Evolutionary conservation across 2,329 filamentous ascomycete genomes (phyloP).

Genomic region (Cladophialophora psammophila): DNA sequence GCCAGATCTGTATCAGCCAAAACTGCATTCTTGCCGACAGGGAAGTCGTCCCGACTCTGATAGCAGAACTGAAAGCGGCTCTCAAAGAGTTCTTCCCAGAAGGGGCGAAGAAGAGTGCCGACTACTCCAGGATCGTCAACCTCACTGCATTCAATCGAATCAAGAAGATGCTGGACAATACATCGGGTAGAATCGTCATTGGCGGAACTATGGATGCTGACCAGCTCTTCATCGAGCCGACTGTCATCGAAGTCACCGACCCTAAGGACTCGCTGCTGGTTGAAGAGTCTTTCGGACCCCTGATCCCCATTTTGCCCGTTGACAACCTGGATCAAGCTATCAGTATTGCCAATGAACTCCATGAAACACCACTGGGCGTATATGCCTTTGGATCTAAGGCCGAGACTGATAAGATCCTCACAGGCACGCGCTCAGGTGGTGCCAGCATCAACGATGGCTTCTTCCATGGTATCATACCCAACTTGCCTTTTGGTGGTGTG

Average conservation of each 20-base stretch:
- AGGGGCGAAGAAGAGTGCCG: slow-evolving; percentile 77
- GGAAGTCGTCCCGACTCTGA: slow-evolving; percentile 72
- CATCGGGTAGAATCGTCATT: slow-evolving; percentile 81
- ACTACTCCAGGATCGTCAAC: slow-evolving; percentile 84
- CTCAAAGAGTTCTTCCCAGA: slow-evolving; percentile 82
- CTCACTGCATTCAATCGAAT: slow-evolving; percentile 78
- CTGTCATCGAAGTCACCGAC: slow-evolving; percentile 80
- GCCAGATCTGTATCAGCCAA: slow-evolving; percentile 90
- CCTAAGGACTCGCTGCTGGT: slow-evolving; percentile 76
- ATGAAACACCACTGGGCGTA: slow-evolving; percentile 82
- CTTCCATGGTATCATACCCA: slow-evolving; percentile 74
- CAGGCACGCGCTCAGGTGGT: slow-evolving; percentile 70
- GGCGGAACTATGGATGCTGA: slow-evolving; percentile 83
- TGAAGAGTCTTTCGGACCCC: slow-evolving; percentile 92
- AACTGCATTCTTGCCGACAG: slow-evolving; percentile 90
- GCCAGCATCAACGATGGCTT: slow-evolving; percentile 66
- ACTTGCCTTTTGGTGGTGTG: slow-evolving; percentile 81
- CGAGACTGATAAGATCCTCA: slow-evolving; percentile 76
- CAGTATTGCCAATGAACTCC: slow-evolving; percentile 77
- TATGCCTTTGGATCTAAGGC: slow-evolving; percentile 84
- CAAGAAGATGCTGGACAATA: slow-evolving; percentile 88
- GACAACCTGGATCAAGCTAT: slow-evolving; percentile 86
- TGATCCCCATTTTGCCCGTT: slow-evolving; percentile 82
- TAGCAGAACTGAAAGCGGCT: slow-evolving; percentile 75
- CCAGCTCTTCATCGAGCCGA: slow-evolving; percentile 87